Conservation (phyloP, 805 yeast species). For the Spathaspora hagerdaliae region DNA sequence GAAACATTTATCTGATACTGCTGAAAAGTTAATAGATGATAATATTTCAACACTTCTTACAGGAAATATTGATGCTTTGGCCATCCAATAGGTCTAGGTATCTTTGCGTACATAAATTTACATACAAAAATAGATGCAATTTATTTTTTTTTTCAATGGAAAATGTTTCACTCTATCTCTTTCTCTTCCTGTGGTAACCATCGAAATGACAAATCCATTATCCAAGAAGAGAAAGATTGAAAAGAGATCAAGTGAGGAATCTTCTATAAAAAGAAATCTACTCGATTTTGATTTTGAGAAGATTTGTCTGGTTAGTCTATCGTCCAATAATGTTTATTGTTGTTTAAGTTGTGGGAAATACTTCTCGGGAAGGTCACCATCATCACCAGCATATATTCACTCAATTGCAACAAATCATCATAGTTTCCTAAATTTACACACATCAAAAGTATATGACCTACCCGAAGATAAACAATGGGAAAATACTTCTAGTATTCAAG, state of each 20-base stretch:
- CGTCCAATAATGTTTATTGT: slow-evolving; percentile 61
- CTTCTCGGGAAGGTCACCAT: slow-evolving; percentile 59
- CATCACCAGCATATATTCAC: slow-evolving; percentile 68
- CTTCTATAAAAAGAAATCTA: slow-evolving; percentile 39
- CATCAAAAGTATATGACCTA: slow-evolving; percentile 48
- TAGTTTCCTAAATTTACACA: slow-evolving; percentile 53
- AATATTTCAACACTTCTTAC: slow-evolving; percentile 85
- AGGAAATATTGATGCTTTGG: slow-evolving; percentile 85
- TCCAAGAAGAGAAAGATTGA: background rate
- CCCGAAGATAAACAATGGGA: slow-evolving; percentile 56
- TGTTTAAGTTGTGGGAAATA: slow-evolving; percentile 74
- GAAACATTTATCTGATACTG: slow-evolving; percentile 89
- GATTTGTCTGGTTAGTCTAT: slow-evolving; percentile 59
- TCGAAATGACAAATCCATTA: background rate
- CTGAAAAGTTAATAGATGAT: slow-evolving; percentile 81
- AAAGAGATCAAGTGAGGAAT: slow-evolving; percentile 23
- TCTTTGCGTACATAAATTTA: too few relatives aligned
- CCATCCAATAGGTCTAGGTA: slow-evolving; percentile 55
- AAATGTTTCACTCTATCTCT: background rate
- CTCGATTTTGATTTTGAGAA: slow-evolving; percentile 71
- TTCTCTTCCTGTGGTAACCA: background rate
- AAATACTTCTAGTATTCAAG: slow-evolving; percentile 24
- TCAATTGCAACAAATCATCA: slow-evolving; percentile 61
- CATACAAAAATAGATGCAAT: too few relatives aligned
- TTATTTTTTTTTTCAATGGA: too few relatives aligned